Evolutionary conservation across 129 eudicot species (phyloP).

Genomic region (Logfia minima): DNA sequence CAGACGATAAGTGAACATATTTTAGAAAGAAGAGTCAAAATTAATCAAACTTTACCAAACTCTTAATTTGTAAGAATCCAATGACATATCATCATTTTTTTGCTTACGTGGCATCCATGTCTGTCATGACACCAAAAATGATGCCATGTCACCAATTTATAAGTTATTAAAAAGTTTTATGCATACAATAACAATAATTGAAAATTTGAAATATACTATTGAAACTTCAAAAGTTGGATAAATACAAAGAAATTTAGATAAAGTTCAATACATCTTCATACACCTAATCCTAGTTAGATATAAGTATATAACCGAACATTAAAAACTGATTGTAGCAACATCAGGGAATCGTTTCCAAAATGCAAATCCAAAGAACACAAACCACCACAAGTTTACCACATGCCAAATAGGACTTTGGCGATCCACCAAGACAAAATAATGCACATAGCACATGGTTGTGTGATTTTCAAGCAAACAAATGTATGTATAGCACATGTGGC

Average conservation of each 20-base stretch:
- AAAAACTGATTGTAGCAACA: not conserved
- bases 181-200: too few relatives aligned
- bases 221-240: not conserved
- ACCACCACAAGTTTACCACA: slow-evolving; percentile 11
- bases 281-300: not conserved
- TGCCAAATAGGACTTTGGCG: slow-evolving; percentile 27
- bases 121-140: not conserved
- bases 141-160: not conserved
- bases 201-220: too few relatives aligned
- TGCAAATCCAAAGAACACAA: not conserved
- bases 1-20: not conserved
- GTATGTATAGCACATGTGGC: slow-evolving; percentile 34
- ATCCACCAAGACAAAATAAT: slow-evolving; percentile 29
- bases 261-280: not conserved
- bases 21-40: not conserved
- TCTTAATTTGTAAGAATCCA: not conserved
- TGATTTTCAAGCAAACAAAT: slow-evolving; percentile 30
- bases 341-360: not conserved
- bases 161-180: too few relatives aligned
- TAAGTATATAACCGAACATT: not conserved
- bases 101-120: slow-evolving; percentile 7
- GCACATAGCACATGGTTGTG: slow-evolving; percentile 34
- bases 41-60: not conserved
- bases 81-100: not conserved
- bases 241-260: not conserved